Conservation (phyloP, 257 asterid species). For the Scutellaria baicalensis region DNA sequence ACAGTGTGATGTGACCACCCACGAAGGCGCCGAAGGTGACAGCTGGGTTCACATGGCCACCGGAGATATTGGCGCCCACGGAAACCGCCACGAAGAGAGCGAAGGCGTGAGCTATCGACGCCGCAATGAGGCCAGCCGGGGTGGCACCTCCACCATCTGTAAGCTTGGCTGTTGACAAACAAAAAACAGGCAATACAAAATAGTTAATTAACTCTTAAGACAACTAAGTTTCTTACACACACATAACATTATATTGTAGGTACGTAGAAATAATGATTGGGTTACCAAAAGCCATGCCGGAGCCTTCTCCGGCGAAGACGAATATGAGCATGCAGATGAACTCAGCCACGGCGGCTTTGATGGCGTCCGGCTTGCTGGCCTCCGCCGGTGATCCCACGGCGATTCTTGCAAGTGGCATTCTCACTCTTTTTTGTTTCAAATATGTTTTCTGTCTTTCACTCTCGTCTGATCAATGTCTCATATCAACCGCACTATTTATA, state of each 20-base stretch:
- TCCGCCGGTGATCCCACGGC: slow-evolving; percentile 48
- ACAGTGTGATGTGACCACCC: slow-evolving; percentile 61
- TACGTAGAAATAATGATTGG: background rate
- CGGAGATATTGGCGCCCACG: slow-evolving; percentile 64
- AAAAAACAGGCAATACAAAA: too few relatives aligned
- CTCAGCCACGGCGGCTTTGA: slow-evolving; percentile 68
- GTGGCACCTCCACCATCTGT: slow-evolving; percentile 41
- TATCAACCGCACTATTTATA: background rate
- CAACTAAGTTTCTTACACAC: background rate
- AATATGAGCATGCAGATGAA: slow-evolving; percentile 68
- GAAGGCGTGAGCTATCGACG: slow-evolving; percentile 60
- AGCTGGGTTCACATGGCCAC: slow-evolving; percentile 76
- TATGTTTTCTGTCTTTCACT: background rate
- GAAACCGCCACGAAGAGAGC: slow-evolving; percentile 71
- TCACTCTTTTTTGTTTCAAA: background rate
- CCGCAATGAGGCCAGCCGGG: slow-evolving; percentile 57
- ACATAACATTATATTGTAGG: background rate
- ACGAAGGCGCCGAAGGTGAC: slow-evolving; percentile 70
- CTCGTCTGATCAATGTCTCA: background rate
- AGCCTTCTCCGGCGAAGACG: slow-evolving; percentile 67
- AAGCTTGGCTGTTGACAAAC: slow-evolving; percentile 33
- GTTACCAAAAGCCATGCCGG: slow-evolving; percentile 76
- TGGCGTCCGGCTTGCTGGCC: slow-evolving; percentile 59
- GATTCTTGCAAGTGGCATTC: slow-evolving; percentile 53
- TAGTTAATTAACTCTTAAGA: background rate